phyloP scores from a whole-genome alignment of 257 asterid species.

The Solanum raphanifolium region DNA sequence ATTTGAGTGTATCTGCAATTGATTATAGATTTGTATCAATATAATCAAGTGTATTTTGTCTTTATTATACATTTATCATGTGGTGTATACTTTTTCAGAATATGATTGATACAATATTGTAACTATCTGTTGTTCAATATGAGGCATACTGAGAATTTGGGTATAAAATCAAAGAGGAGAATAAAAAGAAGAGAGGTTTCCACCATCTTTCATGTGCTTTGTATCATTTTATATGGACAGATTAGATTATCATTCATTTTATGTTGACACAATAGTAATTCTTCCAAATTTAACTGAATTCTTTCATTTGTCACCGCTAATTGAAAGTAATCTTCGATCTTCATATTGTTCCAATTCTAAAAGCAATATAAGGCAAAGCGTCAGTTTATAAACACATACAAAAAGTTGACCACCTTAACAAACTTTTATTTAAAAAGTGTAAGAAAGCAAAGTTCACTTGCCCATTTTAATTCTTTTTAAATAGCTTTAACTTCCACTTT shows the following conservation, averaged over 20 bases:
- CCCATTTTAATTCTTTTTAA: neutral
- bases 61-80: neutral
- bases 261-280: neutral
- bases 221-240: neutral
- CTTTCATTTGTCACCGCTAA: neutral
- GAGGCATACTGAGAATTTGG: neutral
- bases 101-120: neutral
- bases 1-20: neutral
- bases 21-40: neutral
- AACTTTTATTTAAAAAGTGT: neutral
- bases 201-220: neutral
- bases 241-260: neutral
- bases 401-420: neutral
- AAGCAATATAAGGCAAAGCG: neutral
- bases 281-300: neutral
- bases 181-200: neutral
- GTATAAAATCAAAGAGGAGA: neutral
- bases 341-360: neutral
- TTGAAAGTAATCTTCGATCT: neutral
- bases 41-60: neutral
- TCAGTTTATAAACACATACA: neutral
- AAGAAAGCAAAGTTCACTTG: constrained; percentile 2
- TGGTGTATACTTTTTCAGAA: neutral
- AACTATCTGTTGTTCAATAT: neutral
- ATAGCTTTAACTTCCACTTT: constrained; percentile 6